Percentiles rank a stretch among this genome's conserved stretches.
These are phyloP conservation scores for Lepidium sativum DNA, from an alignment of 345 rosid species.

Conservation along the genomic window DNA sequence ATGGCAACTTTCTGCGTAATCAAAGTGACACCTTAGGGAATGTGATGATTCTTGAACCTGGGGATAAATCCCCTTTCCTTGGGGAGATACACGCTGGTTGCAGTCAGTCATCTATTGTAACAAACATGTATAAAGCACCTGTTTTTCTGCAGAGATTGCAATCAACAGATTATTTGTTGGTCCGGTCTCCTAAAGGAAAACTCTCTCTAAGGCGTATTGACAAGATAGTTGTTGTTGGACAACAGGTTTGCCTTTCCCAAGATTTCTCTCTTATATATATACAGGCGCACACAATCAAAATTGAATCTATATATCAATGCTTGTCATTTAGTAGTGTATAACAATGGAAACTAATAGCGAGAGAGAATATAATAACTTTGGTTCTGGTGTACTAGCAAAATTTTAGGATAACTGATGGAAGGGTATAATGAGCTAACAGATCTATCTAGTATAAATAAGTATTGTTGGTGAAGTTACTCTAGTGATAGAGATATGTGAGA, in stretches of 20 bases:
- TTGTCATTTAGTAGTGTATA: not conserved
- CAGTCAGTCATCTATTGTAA: conserved; percentile 78
- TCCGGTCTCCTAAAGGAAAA: conserved; percentile 94
- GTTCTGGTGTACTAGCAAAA: not conserved
- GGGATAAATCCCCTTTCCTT: conserved; percentile 92
- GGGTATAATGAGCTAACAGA: conserved; percentile 3
- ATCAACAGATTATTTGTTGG: conserved; percentile 78
- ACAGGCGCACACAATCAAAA: not conserved
- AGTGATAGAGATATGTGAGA: not conserved
- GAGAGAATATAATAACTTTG: not conserved
- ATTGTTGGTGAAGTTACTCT: conserved; percentile 1
- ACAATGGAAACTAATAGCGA: not conserved
- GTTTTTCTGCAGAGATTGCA: conserved; percentile 75
- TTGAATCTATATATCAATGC: not conserved
- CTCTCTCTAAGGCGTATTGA: conserved; percentile 88
- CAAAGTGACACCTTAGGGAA: conserved; percentile 62
- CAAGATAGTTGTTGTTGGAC: conserved; percentile 82
- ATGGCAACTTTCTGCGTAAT: conserved; percentile 40
- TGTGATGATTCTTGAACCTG: conserved; percentile 62
- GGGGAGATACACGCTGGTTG: conserved; percentile 81
- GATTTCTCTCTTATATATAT: not conserved
- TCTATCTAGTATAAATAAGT: conserved; percentile 1
- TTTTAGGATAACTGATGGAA: conserved; percentile 9
- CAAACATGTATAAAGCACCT: conserved; percentile 96
- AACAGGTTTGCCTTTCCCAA: conserved; percentile 57